phyloP scores from a whole-genome alignment of 2,329 filamentous ascomycete genomes.

The Aspergillus latus region DNA sequence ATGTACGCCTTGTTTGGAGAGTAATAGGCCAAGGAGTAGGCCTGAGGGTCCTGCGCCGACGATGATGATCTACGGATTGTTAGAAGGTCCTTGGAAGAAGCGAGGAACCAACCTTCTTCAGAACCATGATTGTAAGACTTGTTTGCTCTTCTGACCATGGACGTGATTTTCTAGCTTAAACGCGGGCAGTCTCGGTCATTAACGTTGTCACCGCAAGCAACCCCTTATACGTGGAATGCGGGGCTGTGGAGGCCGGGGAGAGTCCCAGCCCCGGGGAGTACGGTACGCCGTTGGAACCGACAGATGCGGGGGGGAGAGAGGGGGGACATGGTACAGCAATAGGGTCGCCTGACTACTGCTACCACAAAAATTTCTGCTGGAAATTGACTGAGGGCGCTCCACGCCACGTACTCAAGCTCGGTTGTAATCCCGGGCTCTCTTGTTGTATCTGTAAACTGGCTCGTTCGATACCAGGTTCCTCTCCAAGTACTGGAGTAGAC shows the following conservation, averaged over 20 bases:
- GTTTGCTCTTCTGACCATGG: background rate
- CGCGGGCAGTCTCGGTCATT: background rate
- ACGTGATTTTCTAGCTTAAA: background rate
- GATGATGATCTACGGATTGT: conserved; percentile 25
- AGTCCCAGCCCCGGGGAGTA: conserved; percentile 5
- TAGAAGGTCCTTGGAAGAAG: background rate
- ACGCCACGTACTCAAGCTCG: conserved; percentile 27
- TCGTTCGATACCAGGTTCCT: background rate
- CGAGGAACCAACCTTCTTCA: conserved; percentile 17
- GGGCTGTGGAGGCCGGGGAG: conserved; percentile 8
- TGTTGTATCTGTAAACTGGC: background rate
- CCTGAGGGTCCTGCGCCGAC: conserved; percentile 37
- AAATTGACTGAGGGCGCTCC: conserved; percentile 33
- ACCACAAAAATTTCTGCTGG: conserved; percentile 37
- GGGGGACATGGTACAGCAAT: too few species aligned
- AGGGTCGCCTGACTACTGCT: background rate
- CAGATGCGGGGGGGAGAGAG: background rate
- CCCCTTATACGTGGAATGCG: background rate
- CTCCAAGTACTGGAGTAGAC: background rate
- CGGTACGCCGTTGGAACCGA: background rate
- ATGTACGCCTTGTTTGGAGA: conserved; percentile 32
- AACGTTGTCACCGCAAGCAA: background rate
- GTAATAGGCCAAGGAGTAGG: conserved; percentile 31
- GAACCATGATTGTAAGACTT: conserved; percentile 11
- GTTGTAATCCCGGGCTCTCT: conserved; percentile 7